These are phyloP conservation scores for Annona squamosa DNA, from an alignment of 164 flowering plant genomes.

Conservation along the genomic window DNA sequence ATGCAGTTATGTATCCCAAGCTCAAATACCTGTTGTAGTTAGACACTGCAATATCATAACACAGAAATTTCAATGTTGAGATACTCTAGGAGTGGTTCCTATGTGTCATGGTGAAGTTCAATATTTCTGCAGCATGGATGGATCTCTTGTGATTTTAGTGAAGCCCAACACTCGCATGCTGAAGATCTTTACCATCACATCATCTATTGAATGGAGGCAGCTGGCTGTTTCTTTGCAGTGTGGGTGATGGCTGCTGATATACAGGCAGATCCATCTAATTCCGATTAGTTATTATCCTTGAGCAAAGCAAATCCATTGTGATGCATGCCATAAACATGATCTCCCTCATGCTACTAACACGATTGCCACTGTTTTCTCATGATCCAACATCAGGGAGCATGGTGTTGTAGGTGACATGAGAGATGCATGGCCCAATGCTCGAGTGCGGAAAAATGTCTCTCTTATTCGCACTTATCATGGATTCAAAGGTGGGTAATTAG, in stretches of 20 bases:
- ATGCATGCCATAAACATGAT: neutral
- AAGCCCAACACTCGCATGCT: neutral
- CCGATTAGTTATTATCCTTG: neutral
- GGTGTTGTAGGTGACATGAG: conserved; percentile 97
- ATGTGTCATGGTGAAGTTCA: neutral
- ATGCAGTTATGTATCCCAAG: too few relatives aligned
- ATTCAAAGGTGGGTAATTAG: conserved; percentile 59
- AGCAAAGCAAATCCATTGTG: neutral
- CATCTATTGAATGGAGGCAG: neutral
- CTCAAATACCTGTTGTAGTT: too few relatives aligned
- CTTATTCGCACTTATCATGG: conserved; percentile 87
- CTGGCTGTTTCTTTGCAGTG: neutral
- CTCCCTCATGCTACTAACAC: neutral
- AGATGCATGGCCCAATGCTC: conserved; percentile 93
- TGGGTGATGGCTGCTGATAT: neutral
- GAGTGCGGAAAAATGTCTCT: conserved; percentile 79
- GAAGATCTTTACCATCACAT: neutral
- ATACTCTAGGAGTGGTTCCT: neutral
- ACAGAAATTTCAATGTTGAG: too few relatives aligned
- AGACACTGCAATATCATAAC: too few relatives aligned
- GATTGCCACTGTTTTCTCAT: conserved; percentile 1
- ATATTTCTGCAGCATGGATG: neutral
- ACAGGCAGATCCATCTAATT: neutral
- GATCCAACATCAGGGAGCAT: conserved; percentile 56
- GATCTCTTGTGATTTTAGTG: neutral